A percentile compares a stretch with the other conserved stretches of the same genome.
These are phyloP conservation scores for Nemania sp. DNA, from an alignment of 2,329 filamentous ascomycete genomes.

Conservation along the genomic window DNA sequence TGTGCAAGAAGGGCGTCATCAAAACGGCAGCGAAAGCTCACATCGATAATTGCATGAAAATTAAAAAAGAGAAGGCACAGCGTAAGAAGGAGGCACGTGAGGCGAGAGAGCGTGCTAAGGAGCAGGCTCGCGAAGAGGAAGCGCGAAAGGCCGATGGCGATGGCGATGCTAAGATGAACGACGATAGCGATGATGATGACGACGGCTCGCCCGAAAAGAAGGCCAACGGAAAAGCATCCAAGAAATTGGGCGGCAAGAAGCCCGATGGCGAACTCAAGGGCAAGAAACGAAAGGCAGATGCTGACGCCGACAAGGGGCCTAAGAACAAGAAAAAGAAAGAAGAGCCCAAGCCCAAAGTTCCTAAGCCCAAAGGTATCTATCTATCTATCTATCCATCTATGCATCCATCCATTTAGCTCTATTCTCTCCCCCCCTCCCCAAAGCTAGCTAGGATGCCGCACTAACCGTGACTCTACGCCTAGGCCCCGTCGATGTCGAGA, in stretches of 20 bases:
- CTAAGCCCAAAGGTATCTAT: slow-evolving; percentile 80
- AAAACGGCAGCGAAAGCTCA: slow-evolving; percentile 81
- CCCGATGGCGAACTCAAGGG: slow-evolving; percentile 73
- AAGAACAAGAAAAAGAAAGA: slow-evolving; percentile 97
- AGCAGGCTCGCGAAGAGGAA: slow-evolving; percentile 69
- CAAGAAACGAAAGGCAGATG: slow-evolving; percentile 83
- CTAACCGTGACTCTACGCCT: slow-evolving; percentile 22
- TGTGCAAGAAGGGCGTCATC: slow-evolving; percentile 90
- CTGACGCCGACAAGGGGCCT: slow-evolving; percentile 81
- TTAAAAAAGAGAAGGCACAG: slow-evolving; percentile 85
- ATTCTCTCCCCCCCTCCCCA: background rate
- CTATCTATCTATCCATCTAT: background rate
- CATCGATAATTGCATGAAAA: slow-evolving; percentile 83
- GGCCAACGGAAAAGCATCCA: slow-evolving; percentile 57
- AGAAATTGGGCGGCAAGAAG: slow-evolving; percentile 76
- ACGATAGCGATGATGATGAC: slow-evolving; percentile 64
- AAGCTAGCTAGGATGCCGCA: background rate
- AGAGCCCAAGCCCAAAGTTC: slow-evolving; percentile 83
- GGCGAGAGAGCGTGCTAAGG: slow-evolving; percentile 73
- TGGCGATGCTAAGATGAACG: slow-evolving; percentile 54
- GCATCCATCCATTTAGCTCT: background rate
- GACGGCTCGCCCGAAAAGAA: slow-evolving; percentile 59
- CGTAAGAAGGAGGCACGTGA: slow-evolving; percentile 81
- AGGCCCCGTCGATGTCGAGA: slow-evolving; percentile 92
- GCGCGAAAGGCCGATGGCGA: slow-evolving; percentile 64